Percentiles rank a stretch among this genome's conserved stretches.
These are phyloP conservation scores for Talaromyces sp. DNA, from an alignment of 2,329 filamentous ascomycete genomes.

Conservation along the genomic window DNA sequence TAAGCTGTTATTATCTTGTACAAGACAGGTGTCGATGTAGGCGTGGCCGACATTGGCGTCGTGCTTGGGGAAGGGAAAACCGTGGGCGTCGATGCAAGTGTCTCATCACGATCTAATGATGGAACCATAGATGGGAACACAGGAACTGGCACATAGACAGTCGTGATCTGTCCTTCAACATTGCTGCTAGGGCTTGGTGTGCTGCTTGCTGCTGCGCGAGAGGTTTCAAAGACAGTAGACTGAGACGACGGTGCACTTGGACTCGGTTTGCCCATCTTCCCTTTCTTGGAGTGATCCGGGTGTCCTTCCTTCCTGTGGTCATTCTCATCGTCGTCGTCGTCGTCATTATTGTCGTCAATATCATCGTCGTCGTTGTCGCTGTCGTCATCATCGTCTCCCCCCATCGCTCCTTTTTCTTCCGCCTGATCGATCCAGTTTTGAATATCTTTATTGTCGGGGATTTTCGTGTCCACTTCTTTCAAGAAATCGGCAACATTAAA, in stretches of 20 bases:
- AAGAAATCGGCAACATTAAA: slow-evolving; percentile 7
- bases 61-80: not conserved
- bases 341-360: not conserved
- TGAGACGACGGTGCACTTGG: not conserved
- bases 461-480: slow-evolving; percentile 4
- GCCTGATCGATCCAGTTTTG: slow-evolving; percentile 5
- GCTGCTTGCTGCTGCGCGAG: not conserved
- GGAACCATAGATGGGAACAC: not conserved
- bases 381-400: not conserved
- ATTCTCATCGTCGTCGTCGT: not conserved
- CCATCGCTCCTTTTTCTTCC: slow-evolving; percentile 7
- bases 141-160: slow-evolving; percentile 2
- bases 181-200: not conserved
- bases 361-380: not conserved
- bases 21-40: not conserved
- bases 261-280: not conserved
- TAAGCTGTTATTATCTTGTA: not conserved
- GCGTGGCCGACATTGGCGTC: not conserved
- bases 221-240: not conserved
- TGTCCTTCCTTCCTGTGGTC: not conserved
- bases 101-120: not conserved
- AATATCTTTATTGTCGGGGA: slow-evolving; percentile 8
- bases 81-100: not conserved
- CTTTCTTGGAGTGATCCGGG: not conserved
- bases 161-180: not conserved